Evolutionary conservation across 1,284 basidiomycete genomes (phyloP).

Genomic region (Cutaneotrichosporon dermatis): DNA sequence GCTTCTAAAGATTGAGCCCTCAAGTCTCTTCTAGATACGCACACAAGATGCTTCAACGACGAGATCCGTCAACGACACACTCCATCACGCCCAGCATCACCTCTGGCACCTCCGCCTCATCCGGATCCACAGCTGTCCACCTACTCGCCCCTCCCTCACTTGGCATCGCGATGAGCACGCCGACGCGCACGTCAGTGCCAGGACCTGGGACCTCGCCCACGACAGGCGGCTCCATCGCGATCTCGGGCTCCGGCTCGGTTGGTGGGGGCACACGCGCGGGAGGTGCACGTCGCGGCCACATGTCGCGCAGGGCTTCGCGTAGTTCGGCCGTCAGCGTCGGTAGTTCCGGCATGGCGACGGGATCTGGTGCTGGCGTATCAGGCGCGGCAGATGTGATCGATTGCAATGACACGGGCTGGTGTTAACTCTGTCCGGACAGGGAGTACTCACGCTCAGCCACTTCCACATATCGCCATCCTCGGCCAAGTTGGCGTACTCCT

Average conservation of each 20-base stretch:
- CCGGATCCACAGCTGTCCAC: conserved; percentile 24
- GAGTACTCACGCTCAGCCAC: background rate
- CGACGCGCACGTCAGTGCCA: conserved; percentile 32
- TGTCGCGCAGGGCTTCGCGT: conserved; percentile 2
- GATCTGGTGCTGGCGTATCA: conserved; percentile 1
- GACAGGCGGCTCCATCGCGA: background rate
- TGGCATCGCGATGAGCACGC: conserved; percentile 42
- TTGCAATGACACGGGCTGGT: conserved; percentile 26
- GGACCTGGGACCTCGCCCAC: conserved; percentile 14
- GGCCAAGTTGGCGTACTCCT: background rate
- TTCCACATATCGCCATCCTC: background rate
- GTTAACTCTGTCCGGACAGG: background rate
- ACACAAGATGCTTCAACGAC: background rate
- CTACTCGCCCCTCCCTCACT: conserved; percentile 14
- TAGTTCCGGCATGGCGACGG: background rate
- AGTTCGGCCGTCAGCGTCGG: conserved; percentile 5
- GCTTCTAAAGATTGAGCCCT: too few species aligned
- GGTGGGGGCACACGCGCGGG: background rate
- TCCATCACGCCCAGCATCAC: conserved; percentile 38
- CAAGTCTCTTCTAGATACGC: too few species aligned
- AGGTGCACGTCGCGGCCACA: conserved; percentile 1
- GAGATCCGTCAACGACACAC: background rate
- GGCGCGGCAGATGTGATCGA: background rate
- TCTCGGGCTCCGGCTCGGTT: background rate
- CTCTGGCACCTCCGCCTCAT: conserved; percentile 33